Evolutionary conservation across 176 grass and related monocot species (phyloP).

Genomic region (Oropetium thomaeum): DNA sequence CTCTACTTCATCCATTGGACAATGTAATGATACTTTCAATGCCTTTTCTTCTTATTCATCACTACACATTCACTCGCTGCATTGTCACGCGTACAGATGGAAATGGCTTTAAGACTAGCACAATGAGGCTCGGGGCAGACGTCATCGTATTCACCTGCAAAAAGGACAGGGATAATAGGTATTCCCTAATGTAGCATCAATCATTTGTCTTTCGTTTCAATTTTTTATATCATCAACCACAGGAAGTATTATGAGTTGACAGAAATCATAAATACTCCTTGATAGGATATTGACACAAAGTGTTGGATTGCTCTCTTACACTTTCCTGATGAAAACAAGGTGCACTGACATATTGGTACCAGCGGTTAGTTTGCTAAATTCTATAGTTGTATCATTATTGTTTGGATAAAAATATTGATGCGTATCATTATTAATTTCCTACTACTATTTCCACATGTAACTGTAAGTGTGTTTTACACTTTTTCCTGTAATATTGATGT

Average conservation of each 20-base stretch:
- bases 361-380: constrained; percentile 46
- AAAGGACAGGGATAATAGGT: constrained; percentile 37
- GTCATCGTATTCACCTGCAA: constrained; percentile 67
- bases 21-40: constrained; percentile 44
- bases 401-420: neutral
- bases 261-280: neutral
- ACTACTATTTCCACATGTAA: neutral
- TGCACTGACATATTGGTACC: constrained; percentile 67
- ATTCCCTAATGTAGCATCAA: constrained; percentile 2
- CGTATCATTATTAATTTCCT: neutral
- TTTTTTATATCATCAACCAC: neutral
- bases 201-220: neutral
- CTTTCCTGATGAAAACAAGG: constrained; percentile 55
- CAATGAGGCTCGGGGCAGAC: constrained; percentile 86
- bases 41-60: neutral
- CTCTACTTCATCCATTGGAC: constrained; percentile 52
- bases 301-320: constrained; percentile 76
- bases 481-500: neutral
- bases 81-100: constrained; percentile 47
- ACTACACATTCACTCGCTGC: constrained; percentile 19
- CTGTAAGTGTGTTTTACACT: neutral
- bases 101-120: constrained; percentile 93
- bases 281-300: constrained; percentile 59
- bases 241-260: neutral
- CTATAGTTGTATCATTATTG: neutral